Evolutionary conservation across 2,329 filamentous ascomycete genomes (phyloP), one percentile per base, ranked within the genome.

Genomic region (Ascochyta viciae-villosae): DNA sequence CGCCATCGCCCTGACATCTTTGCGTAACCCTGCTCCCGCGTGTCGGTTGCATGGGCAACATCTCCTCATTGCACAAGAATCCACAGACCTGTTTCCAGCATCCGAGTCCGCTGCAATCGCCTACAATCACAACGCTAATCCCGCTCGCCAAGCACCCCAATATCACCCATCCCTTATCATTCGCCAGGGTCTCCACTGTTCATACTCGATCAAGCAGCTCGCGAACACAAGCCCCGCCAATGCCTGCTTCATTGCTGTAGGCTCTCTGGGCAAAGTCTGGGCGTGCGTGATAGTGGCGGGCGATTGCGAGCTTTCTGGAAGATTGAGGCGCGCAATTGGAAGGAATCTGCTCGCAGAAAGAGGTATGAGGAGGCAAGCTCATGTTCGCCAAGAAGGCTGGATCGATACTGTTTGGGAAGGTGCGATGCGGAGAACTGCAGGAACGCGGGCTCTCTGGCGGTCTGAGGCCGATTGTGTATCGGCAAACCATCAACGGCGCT

Each of bases 241-340:
- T 50, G 42, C 50, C 58, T 51, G 51, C 58, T 61, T 61, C 58
- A 27, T 35, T 40, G 47, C 55, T 22, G 50, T 61, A 58, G 46
- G 48, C 29, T 49, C 50, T 31, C 61, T 63, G 41, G 61, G 61
- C 61, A 44, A 35, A 16, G 34, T 6, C 58, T 63, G 50, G 61
- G 61, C 61, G 22, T 23, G 24, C 39, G 42, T 53, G 61, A 58
- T 57, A 61, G 58, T 61, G 55, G 55, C 60, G 41, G 31, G 34
- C 31, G 35, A 58, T 47, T 50, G 50, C 44, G 47, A 57, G 43
- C 31, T 31, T 19, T 24, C 19, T 38, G n/a, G 33, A 35, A 16
- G 38, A 50, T 33, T 10, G 7, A 33, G 22, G 10, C 23, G 40
- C 27, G 45, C 46, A 33, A 50, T 50, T 55, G 52, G 46, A 50